Percentiles rank a stretch among this genome's conserved stretches.
These are phyloP conservation scores for Phytophthora meadii DNA, from an alignment of 352 stramenopile genomes.

Conservation along the genomic window DNA sequence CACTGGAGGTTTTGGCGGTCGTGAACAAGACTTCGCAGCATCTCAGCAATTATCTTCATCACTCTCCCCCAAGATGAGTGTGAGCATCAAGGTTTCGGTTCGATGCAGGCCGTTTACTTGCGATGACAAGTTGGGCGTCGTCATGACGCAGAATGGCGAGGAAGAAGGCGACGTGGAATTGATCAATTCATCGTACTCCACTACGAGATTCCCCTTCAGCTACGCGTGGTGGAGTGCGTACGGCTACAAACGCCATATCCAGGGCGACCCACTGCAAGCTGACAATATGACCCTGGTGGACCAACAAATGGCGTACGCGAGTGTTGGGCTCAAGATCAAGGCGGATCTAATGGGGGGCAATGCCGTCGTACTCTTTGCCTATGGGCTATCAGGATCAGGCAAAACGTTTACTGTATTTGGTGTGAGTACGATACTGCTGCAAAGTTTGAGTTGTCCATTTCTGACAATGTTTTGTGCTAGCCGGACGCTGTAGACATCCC, in stretches of 20 bases:
- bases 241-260: constrained; percentile 90
- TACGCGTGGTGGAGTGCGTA: constrained; percentile 96
- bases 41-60: background rate
- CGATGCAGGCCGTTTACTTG: constrained; percentile 89
- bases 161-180: constrained; percentile 94
- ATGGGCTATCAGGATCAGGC: constrained; percentile 91
- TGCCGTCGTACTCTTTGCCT: constrained; percentile 94
- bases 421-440: constrained; percentile 25
- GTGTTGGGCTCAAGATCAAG: constrained; percentile 93
- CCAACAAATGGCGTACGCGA: constrained; percentile 91
- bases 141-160: constrained; percentile 91
- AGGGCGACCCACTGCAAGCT: constrained; percentile 62
- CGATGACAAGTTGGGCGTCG: constrained; percentile 92
- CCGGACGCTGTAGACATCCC: constrained; percentile 93
- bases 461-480: constrained; percentile 22
- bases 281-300: constrained; percentile 91
- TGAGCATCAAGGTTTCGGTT: constrained; percentile 92
- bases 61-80: constrained; percentile 56
- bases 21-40: background rate
- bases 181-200: constrained; percentile 94
- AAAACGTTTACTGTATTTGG: constrained; percentile 96
- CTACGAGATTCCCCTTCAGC: constrained; percentile 92
- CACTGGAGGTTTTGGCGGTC: background rate
- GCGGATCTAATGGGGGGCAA: constrained; percentile 90
- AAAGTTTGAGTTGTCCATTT: background rate